Evolutionary conservation across 2,329 filamentous ascomycete species (phyloP), one percentile per base, ranked within the genome.

Genomic region (Aspergillus pseudonomiae): DNA sequence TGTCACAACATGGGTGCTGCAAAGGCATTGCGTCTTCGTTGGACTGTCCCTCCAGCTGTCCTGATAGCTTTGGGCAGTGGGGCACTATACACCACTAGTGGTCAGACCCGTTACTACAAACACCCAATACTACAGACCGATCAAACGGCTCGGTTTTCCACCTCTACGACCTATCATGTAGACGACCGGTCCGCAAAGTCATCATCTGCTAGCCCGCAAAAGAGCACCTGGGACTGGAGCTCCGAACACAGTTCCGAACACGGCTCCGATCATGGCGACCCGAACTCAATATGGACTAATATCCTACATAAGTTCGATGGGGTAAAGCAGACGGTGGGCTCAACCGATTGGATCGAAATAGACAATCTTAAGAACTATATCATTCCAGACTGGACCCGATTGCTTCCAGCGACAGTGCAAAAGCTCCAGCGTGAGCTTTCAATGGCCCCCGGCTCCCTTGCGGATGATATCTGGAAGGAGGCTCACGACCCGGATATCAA

Each of bases 401-500:
- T 87, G 48, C 81, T 97, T 21, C 94, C 94, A 0, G 89, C 83
- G 3, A 93, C 92, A 60, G 81, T 96, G 61, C 85, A 87, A 64
- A 97, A 97, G 77, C 85, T 98, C 39, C 93, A 97, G 75, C 87
- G 87, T 26, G 94, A 98, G 78, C 83, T 97, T 19, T 95, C 92
- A 39, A 90, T 95, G 88, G 88, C 90, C 0, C 91, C 93, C 0
- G 94, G 93, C 1, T 96, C 93, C 0, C 81, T 99, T 48, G 93
- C 94, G 14, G 91, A 96, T 73, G 92, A 97, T 69, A 95, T 99
- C 63, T 98, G 95, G 95, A 83, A 85, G 67, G 94, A 98, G 71
- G 93, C 95, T 0, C 91, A 93, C 63, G 92, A 98, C 73, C 88
- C 93, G 0, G 83, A 88, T 55, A 83, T 91, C 66, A 92, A 98